These are phyloP conservation scores for Penicillium atrosanguineum DNA, from an alignment of 495 filamentous ascomycete species.

Conservation along the genomic window DNA sequence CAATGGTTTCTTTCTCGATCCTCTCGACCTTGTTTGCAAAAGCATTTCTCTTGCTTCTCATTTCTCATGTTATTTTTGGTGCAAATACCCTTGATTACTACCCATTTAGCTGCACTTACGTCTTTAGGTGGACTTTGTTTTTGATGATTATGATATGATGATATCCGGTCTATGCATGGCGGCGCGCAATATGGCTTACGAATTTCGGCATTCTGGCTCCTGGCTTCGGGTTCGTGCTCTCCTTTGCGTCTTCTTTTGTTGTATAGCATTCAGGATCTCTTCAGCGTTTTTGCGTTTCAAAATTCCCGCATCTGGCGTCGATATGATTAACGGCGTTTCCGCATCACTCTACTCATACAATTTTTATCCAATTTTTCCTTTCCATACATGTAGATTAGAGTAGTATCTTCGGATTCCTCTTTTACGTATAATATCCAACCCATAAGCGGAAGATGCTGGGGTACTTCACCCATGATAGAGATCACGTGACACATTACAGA, in stretches of 20 bases:
- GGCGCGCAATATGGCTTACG: constrained; percentile 34
- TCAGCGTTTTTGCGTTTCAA: constrained; percentile 16
- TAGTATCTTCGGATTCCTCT: too few species aligned
- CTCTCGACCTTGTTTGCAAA: constrained; percentile 1
- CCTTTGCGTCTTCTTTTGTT: constrained; percentile 27
- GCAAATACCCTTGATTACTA: constrained; percentile 26
- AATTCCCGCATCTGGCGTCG: constrained; percentile 14
- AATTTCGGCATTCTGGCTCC: constrained; percentile 32
- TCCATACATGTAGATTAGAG: neutral
- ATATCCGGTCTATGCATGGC: constrained; percentile 36
- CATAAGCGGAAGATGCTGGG: too few species aligned
- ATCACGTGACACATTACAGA: constrained; percentile 18
- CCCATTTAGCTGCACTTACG: neutral
- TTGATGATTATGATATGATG: constrained; percentile 26
- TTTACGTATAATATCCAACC: too few species aligned
- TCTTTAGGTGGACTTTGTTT: constrained; percentile 14
- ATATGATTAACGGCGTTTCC: constrained; percentile 1
- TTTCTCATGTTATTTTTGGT: constrained; percentile 10
- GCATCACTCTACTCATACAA: constrained; percentile 21
- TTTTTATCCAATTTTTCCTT: neutral
- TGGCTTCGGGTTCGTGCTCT: constrained; percentile 35
- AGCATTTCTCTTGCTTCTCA: constrained; percentile 11
- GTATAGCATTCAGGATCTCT: constrained; percentile 31
- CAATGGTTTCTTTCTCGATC: neutral
- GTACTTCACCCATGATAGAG: neutral